phyloP scores from a whole-genome alignment of 31 red algal genomes.

The Bonnemaisonia californica region DNA sequence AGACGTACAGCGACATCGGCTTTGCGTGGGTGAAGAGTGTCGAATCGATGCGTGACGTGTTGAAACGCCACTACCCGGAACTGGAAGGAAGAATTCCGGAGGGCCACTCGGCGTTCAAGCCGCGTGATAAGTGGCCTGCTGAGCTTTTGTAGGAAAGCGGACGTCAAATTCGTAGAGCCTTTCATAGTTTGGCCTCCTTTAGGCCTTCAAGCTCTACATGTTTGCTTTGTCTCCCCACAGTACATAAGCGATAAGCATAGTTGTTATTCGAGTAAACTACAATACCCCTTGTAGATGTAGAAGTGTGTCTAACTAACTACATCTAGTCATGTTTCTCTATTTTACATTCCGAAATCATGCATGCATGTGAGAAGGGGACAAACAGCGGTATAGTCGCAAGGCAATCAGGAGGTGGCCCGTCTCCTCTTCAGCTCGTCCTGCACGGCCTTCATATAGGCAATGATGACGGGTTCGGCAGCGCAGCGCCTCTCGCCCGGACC shows the following conservation, averaged over 20 bases:
- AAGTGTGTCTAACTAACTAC: too few relatives aligned
- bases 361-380: too few relatives aligned
- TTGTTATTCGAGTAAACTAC: too few relatives aligned
- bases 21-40: conserved; percentile 32
- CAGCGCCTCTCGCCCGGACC: neutral
- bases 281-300: too few relatives aligned
- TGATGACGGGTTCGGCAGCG: neutral
- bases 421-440: neutral
- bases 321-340: too few relatives aligned
- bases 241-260: too few relatives aligned
- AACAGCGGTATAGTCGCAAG: conserved; percentile 27
- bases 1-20: conserved; percentile 21
- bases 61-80: conserved; percentile 26
- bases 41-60: conserved; percentile 22
- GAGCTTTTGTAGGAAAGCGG: too few relatives aligned
- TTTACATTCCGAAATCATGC: too few relatives aligned
- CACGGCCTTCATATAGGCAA: neutral
- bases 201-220: too few relatives aligned
- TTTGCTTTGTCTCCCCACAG: too few relatives aligned
- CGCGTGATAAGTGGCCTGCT: conserved; percentile 27
- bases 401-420: neutral
- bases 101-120: conserved; percentile 37
- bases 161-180: too few relatives aligned
- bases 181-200: too few relatives aligned
- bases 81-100: conserved; percentile 10